These are phyloP conservation scores for Globisporangium alternatum DNA, from an alignment of 352 stramenopile species.

Conservation along the genomic window DNA sequence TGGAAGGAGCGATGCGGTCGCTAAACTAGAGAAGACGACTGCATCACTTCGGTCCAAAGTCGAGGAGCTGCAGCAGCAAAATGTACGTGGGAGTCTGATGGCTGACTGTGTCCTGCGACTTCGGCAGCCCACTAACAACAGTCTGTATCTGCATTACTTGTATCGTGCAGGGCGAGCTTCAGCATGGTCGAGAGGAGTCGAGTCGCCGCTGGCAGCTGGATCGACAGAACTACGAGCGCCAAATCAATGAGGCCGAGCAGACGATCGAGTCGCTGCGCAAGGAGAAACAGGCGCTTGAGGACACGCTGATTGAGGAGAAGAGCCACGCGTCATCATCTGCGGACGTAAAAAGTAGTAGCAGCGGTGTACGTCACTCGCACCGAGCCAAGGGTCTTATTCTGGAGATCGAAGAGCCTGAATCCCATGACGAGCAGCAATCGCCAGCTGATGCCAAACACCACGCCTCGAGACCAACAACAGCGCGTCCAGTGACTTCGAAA, in stretches of 20 bases:
- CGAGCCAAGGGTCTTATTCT: conserved; percentile 8
- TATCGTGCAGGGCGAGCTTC: conserved; percentile 44
- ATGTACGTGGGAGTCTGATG: conserved; percentile 38
- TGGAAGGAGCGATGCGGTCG: conserved; percentile 21
- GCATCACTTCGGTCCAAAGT: conserved; percentile 50
- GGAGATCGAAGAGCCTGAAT: conserved; percentile 10
- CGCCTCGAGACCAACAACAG: neutral
- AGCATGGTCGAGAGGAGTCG: conserved; percentile 59
- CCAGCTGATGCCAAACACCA: conserved; percentile 9
- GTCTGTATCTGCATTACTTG: neutral
- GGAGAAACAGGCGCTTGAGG: conserved; percentile 55
- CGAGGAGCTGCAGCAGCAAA: conserved; percentile 71
- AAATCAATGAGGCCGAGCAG: conserved; percentile 60
- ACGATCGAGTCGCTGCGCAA: conserved; percentile 53
- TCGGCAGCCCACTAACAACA: too few species aligned
- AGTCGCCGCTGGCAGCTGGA: conserved; percentile 65
- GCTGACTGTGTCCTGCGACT: conserved; percentile 5
- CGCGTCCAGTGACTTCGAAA: neutral
- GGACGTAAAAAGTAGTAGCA: conserved; percentile 12
- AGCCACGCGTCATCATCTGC: neutral
- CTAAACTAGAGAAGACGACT: conserved; percentile 62
- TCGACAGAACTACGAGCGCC: conserved; percentile 62
- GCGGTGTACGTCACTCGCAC: conserved; percentile 9
- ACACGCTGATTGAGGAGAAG: conserved; percentile 47
- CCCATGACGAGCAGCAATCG: conserved; percentile 10